Conservation (phyloP, 2,329 filamentous ascomycete species). For the Cryoendolithus antarcticus region DNA sequence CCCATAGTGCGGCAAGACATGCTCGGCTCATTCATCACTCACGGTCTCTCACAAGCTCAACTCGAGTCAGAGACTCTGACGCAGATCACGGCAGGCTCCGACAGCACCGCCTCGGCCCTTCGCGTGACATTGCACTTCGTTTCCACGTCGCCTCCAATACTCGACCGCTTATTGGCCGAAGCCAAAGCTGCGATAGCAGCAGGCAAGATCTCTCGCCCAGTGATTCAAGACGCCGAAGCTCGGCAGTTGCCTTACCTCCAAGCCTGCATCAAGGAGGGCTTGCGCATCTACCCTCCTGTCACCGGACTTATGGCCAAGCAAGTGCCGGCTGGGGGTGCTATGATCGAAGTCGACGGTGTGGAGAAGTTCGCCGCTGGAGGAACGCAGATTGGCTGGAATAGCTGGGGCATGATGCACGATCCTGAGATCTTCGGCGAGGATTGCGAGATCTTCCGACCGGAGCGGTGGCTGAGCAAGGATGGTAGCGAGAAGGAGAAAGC, state of each 20-base stretch:
- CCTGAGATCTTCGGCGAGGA: constrained; percentile 26
- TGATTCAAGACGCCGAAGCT: constrained; percentile 38
- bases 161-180: constrained; percentile 33
- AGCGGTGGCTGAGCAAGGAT: constrained; percentile 24
- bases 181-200: constrained; percentile 29
- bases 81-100: constrained; percentile 43
- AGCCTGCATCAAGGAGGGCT: constrained; percentile 36
- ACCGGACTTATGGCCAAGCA: constrained; percentile 26
- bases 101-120: constrained; percentile 45
- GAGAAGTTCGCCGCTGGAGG: constrained; percentile 25
- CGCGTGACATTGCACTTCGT: constrained; percentile 42
- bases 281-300: constrained; percentile 34
- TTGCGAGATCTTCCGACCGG: constrained; percentile 26
- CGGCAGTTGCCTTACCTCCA: constrained; percentile 32
- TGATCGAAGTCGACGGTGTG: constrained; percentile 23
- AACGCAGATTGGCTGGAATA: constrained; percentile 28
- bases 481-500: constrained; percentile 16
- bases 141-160: constrained; percentile 37
- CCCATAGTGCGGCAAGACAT: constrained; percentile 38
- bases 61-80: constrained; percentile 33
- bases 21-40: constrained; percentile 40
- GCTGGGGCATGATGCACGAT: constrained; percentile 26
- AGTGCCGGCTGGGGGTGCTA: constrained; percentile 22
- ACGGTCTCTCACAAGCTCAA: constrained; percentile 30
- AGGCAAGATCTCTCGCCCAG: constrained; percentile 28